Base-by-base conservation (phyloP, 116 monocot species). In the Iris pallida region DNA sequence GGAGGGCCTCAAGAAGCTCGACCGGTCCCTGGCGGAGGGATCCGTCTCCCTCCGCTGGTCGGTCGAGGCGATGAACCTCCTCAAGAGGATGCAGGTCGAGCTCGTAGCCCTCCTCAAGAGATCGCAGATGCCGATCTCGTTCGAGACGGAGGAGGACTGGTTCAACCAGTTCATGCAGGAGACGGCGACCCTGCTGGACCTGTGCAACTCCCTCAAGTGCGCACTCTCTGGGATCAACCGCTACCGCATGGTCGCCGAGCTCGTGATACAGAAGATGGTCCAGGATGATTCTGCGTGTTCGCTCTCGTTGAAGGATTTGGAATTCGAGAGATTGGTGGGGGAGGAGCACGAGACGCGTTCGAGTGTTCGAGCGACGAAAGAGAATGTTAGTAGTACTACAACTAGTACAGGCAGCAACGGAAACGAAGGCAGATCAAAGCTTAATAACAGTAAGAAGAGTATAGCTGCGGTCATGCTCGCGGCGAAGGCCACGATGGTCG, bases 121-220 rank as follows among this genome's bases (percentile, higher is more conserved):
- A 11, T 78, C 57, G 15, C 14, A 76, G 14, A 30, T 85, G 13
- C 70, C 88, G 0, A 57, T 66, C 61, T 64, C 68, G 4, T 51
- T 18, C 13, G 75, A 71, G 41, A 49, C 58, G n/a, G 74, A 64
- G 47, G 74, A 67, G 15, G 80, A 68, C 53, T 83, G 80, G 87
- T 76, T 83, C 48, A 54, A 83, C n/a, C 78, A 83, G 45, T 88
- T 81, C 80, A 88, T 88, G 87, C 59, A 81, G 51, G 83, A 75
- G 45, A 81, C 87, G 11, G 68, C 75, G 3, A 41, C 73, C 7
- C 61, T 88, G 1, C 40, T 83, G 16, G 88, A 87, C 47, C 78
- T 88, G 49, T 88, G 83, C 79, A 83, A 88, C 66, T 75, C 75
- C 5, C 16, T 81, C 4, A 83, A 83, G 69, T 75, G 81, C 14